phyloP scores from a whole-genome alignment of 2,329 filamentous ascomycete species.

The Falciphora oryzae region DNA sequence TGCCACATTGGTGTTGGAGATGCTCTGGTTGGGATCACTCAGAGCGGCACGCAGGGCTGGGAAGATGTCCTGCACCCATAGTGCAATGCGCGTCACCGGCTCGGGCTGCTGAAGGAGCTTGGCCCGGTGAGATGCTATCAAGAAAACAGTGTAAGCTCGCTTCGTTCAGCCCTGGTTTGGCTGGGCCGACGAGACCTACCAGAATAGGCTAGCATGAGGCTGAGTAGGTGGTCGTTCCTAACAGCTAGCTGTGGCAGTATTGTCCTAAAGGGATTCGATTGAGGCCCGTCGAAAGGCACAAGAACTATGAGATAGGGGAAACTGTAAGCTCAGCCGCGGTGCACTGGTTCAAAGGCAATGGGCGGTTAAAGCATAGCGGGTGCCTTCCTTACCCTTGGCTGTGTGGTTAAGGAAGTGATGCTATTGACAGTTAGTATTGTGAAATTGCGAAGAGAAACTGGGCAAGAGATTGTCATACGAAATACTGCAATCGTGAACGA shows the following conservation, averaged over 20 bases:
- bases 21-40: slow-evolving; percentile 51
- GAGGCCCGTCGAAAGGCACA: slow-evolving; percentile 44
- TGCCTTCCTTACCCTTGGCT: slow-evolving; percentile 34
- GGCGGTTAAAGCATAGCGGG: too few species aligned
- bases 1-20: slow-evolving; percentile 68
- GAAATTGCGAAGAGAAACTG: neutral
- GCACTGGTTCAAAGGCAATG: too few species aligned
- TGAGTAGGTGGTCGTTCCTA: slow-evolving; percentile 64
- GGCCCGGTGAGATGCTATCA: slow-evolving; percentile 68
- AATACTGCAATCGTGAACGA: slow-evolving; percentile 32
- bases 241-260: slow-evolving; percentile 57
- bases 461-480: slow-evolving; percentile 18
- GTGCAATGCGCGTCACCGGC: slow-evolving; percentile 69
- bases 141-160: neutral
- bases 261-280: slow-evolving; percentile 47
- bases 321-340: neutral
- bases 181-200: slow-evolving; percentile 23
- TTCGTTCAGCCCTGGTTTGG: neutral
- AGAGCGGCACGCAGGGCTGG: slow-evolving; percentile 65
- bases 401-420: slow-evolving; percentile 73
- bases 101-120: slow-evolving; percentile 68
- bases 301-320: slow-evolving; percentile 28
- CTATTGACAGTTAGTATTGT: slow-evolving; percentile 10
- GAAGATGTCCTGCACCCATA: slow-evolving; percentile 75
- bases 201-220: slow-evolving; percentile 73